Percentiles rank a stretch among this genome's conserved stretches.
phyloP scores from a whole-genome alignment of 169 alveolate genomes.

The Ichthyophthirius multifiliis region DNA sequence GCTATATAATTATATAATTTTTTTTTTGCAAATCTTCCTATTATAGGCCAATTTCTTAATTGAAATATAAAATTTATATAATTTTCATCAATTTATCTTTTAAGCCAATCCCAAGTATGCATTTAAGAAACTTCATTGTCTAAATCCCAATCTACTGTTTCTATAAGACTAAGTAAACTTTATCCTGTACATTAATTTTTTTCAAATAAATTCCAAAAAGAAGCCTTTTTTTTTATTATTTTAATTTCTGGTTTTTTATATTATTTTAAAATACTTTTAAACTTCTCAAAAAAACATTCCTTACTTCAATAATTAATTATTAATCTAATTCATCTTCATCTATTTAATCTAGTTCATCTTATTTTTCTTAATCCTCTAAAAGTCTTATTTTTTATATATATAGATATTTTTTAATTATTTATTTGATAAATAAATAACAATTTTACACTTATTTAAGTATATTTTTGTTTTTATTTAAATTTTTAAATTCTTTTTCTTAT shows the following conservation, averaged over 20 bases:
- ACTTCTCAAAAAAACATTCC: neutral
- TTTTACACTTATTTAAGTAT: neutral
- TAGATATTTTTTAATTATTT: too few relatives aligned
- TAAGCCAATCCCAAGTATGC: neutral
- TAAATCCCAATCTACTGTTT: slow-evolving; percentile 5
- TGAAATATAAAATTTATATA: neutral
- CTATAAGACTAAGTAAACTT: neutral
- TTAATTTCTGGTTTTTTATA: too few relatives aligned
- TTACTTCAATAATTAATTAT: neutral
- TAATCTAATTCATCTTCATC: too few relatives aligned
- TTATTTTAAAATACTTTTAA: neutral
- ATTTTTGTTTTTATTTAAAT: neutral
- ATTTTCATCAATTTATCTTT: neutral
- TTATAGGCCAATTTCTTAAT: neutral
- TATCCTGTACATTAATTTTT: neutral
- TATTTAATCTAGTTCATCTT: neutral
- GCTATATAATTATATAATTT: neutral
- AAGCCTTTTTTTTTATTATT: neutral
- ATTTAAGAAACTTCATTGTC: neutral
- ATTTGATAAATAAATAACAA: too few relatives aligned
- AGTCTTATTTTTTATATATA: neutral
- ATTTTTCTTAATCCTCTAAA: neutral
- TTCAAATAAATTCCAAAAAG: slow-evolving; percentile 3
- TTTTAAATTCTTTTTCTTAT: neutral
- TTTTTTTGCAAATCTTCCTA: neutral